Percentiles rank a stretch among this genome's conserved stretches.
These are phyloP conservation scores for Wickerhamomyces hampshirensis DNA, from an alignment of 805 yeast genomes.

Conservation along the genomic window DNA sequence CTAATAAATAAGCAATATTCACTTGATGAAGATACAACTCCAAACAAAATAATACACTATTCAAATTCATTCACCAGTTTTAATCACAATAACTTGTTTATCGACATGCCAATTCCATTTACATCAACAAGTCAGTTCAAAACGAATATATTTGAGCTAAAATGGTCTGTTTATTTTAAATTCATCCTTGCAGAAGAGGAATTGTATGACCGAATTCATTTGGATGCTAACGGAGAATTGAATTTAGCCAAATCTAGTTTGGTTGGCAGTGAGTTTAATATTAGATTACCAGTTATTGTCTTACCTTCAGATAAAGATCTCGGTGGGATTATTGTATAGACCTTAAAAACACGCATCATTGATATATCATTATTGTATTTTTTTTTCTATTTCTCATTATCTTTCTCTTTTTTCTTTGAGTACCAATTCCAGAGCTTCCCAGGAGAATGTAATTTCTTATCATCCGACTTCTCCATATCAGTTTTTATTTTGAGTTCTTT, in stretches of 20 bases:
- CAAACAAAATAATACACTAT: constrained; percentile 22
- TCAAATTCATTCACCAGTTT: constrained; percentile 29
- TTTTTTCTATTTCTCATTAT: background rate
- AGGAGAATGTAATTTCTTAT: constrained; percentile 11
- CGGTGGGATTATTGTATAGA: constrained; percentile 38
- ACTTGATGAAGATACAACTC: constrained; percentile 8
- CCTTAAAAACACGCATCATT: background rate
- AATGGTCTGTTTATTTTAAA: constrained; percentile 33
- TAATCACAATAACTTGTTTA: constrained; percentile 22
- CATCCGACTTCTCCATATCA: constrained; percentile 3
- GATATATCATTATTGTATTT: background rate
- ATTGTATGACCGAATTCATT: constrained; percentile 23
- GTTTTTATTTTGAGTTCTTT: constrained; percentile 1
- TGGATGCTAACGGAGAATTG: constrained; percentile 33
- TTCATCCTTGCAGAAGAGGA: constrained; percentile 28
- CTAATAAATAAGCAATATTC: constrained; percentile 28
- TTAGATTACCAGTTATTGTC: constrained; percentile 40
- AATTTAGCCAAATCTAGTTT: constrained; percentile 29
- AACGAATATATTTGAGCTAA: constrained; percentile 33
- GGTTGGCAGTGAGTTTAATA: constrained; percentile 36
- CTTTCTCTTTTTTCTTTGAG: constrained; percentile 9
- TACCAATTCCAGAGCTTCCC: constrained; percentile 20
- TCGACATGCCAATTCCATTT: constrained; percentile 31
- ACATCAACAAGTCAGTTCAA: constrained; percentile 35
- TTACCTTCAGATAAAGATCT: constrained; percentile 42